Base-by-base conservation (phyloP, 2,329 filamentous ascomycete genomes). In the Calonectria multiphialidica region DNA sequence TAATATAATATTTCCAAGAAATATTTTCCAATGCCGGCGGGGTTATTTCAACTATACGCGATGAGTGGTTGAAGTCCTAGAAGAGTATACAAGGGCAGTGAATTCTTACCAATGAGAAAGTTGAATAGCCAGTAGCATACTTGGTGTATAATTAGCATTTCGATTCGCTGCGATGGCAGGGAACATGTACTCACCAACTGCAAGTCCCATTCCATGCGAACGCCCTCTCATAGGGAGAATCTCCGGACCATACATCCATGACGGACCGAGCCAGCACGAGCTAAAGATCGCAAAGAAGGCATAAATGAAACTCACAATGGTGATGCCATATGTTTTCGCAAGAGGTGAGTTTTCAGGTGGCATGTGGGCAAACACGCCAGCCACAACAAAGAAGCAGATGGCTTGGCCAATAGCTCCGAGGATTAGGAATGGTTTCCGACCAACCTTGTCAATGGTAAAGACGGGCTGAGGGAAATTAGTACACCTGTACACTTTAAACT, bases 231-330 rank as follows among this genome's bases (percentile, higher is more conserved):
- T 59, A 1, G 53, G 53, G 15, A 59, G 53, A n/a, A 59, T 59
- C 53, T 59, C 53, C 12, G 53, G 53, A 6, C 53, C 53, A 8
- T 59, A 59, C 53, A 59, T 59, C 53, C 53, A 59, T 1, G 53
- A 59, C 13, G 53, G 53, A 3, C 53, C 53, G 16, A 59, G 53
- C 53, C 53, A 59, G 2, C 53, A 59, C 13, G 53, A 25, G 8
- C 53, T 59, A 25, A 59, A 59, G 37, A 59, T 59, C 5, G 53
- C 53, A n/a, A 59, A 59, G 15, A 59, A 59, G 21, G 53, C 53
- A 5, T 59, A 59, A 8, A 59, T 59, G 7, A 59, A 59, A 33
- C 53, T 59, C 0, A 59, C 33, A 25, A 59, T 59, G 1, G 53
- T 59, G 21, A 59, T 59, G 2, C 53, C 53, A 18, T 59, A 59